Base-by-base conservation (phyloP, 768 basidiomycete genomes). In the Amanita phalloides region DNA sequence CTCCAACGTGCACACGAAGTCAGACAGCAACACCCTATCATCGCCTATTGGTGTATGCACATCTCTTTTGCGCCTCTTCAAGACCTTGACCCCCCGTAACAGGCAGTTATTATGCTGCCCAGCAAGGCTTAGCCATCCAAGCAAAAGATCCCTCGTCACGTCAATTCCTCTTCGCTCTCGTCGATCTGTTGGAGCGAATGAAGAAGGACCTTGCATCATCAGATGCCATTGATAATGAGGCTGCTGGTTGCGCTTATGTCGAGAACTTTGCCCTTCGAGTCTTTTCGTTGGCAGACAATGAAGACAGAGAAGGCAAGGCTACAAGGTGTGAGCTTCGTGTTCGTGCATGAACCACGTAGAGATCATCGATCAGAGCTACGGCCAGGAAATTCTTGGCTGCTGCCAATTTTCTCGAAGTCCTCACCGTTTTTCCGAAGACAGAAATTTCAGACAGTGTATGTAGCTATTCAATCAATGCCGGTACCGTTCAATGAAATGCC, bases 341-440 rank as follows among this genome's bases (percentile, higher is more conserved):
- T 37, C 13, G 5, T 21, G 10, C 39, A 26, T 37, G 13, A 13
- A 37, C 21, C 20, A 25, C 33, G n/a, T 35, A 25, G 10, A 13
- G 36, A 49, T 39, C 37, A 9, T 39, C 55, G 56, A 59, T 55
- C 25, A 94, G 91, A 62, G 77, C 80, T 17, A 98, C 94, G 1
- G 92, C 95, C 4, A 88, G 86, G 62, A 95, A 94, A 66, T 98
- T 98, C 65, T 73, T 97, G 3, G 95, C 92, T 11, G 91, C 95
- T 30, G 85, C 91, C 48, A 90, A 91, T 64, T 98, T 98, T 67
- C 79, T 98, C 42, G 93, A 99, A 66, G 73, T 96, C 26, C 76
- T 97, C 49, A 79, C 77, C 45, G 77, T 82, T 4, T 94, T 95
- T 61, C 81, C 79, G 35, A 76, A 79, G 56, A 57, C 68, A 6